Evolutionary conservation across 2,329 filamentous ascomycete species (phyloP), one percentile per base, ranked within the genome.

Genomic region (Davidsoniella eucalypti): DNA sequence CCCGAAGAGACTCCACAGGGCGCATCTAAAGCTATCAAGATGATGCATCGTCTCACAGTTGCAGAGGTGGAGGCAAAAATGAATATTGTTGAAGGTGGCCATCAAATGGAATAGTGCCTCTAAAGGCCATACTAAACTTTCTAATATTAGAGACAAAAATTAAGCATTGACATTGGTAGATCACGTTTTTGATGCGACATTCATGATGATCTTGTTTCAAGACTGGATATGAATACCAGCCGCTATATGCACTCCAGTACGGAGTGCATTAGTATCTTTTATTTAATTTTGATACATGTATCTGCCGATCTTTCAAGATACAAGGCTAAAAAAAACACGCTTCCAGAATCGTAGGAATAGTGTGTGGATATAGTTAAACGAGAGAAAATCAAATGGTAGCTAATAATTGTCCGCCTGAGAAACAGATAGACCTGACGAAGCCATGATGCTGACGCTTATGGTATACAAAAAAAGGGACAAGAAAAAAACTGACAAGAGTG

Each of bases 1-100:
- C 66, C 67, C 9, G 67, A 71, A 47, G 76, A 76, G 55, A 63
- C 71, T 21, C 70, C 76, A 3, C 65, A 68, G 50, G 72, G 71
- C 3, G 74, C 74, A 1, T 70, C 72, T 5, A 68, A 76, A 54
- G 78, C 81, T 1, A 64, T 74, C 51, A 87, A 87, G 62, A 67
- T 88, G 44, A 88, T 88, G 83, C 84, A 88, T 61, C 73, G 81
- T 16, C 85, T 88, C 63, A 80, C 75, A 0, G 66, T 72, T 23
- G 73, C 78, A 4, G 73, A 87, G 52, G 75, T 90, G 2, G 68
- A 76, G 54, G 70, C 68, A 16, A 75, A 80, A 61, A 86, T 88
- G 81, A 76, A 87, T 57, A 64, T 71, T 37, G 72, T 71, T 10
- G 70, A 73, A 55, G 29, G 29, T 33, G 4, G 29, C 29, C 29